Base-by-base conservation (phyloP, 495 filamentous ascomycete species). In the Neurospora sp. region DNA sequence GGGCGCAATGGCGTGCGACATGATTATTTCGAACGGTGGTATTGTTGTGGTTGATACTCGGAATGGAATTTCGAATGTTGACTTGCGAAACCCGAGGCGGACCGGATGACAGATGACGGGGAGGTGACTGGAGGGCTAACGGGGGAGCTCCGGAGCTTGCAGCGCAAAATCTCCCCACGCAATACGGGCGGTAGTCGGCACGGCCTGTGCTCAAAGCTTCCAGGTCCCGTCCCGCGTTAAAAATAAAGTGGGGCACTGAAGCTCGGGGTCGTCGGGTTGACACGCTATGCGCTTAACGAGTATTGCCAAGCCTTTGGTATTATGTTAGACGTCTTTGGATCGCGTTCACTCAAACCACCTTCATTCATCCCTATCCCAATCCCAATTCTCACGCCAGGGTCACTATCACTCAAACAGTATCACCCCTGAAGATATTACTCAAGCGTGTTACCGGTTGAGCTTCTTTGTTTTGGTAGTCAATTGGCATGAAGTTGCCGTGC, bases 1-100 rank as follows among this genome's bases (percentile, higher is more conserved):
- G 41, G 75, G 73, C 38, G 77, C 72, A 31, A 71, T 69, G 69
- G 76, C 71, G 66, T 77, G 79, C 69, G 78, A 75, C 81, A 83
- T 83, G 5, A 27, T 76, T 12, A 9, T n/a, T 38, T 27, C 35
- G 70, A 44, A 18, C 12, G 62, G 35, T 71, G 75, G 72, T 31
- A 27, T 7, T 23, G 70, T 39, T n/a, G 39, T 4, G 35, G 23
- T 20, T 44, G 35, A 41, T 14, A 27, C 20, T 38, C 5, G 11
- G 35, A 41, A 41, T 16, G 11, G 44, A 69, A 16, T 54, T n/a
- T 71, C 59, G 44, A 12, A 40, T 20, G 40, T 39, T 20, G 70
- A 71, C 62, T 74, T 62, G 23, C 54, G 14, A 66, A 31, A 66
- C 16, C 54, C 16, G 14, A 31, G 12, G 54, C 27, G 54, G 54